Percentiles rank a stretch among this genome's conserved stretches.
phyloP scores from a whole-genome alignment of 2,329 filamentous ascomycete species.

The Periconia macrospinosa region DNA sequence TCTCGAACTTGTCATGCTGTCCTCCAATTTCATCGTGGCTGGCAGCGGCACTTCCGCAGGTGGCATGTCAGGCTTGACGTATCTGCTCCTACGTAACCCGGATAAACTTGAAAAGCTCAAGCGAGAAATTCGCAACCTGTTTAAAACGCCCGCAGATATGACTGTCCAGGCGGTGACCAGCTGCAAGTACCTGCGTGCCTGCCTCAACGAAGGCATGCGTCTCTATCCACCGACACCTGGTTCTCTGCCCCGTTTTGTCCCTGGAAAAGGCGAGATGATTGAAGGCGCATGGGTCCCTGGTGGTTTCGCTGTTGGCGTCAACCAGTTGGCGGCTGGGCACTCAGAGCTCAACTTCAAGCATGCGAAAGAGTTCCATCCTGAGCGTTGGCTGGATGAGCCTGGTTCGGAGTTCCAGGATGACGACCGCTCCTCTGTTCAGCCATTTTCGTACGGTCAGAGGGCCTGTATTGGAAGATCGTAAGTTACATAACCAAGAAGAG shows the following conservation, averaged over 20 bases:
- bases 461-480: too few relatives aligned
- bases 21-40: slow-evolving; percentile 42
- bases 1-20: slow-evolving; percentile 34
- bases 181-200: slow-evolving; percentile 31
- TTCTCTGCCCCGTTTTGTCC: slow-evolving; percentile 24
- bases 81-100: slow-evolving; percentile 33
- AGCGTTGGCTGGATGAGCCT: neutral
- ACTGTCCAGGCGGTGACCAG: slow-evolving; percentile 17
- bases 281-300: slow-evolving; percentile 25
- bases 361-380: slow-evolving; percentile 19
- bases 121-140: slow-evolving; percentile 25
- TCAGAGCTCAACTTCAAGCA: slow-evolving; percentile 28
- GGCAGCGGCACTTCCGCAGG: slow-evolving; percentile 50
- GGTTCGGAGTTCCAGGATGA: too few relatives aligned
- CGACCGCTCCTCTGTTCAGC: too few relatives aligned
- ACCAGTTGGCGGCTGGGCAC: slow-evolving; percentile 31
- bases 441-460: too few relatives aligned
- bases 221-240: slow-evolving; percentile 23
- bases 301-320: slow-evolving; percentile 23
- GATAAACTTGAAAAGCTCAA: slow-evolving; percentile 27
- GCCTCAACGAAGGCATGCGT: slow-evolving; percentile 28
- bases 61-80: slow-evolving; percentile 39
- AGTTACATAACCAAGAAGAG: too few relatives aligned
- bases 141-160: slow-evolving; percentile 31
- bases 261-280: slow-evolving; percentile 25